Percentiles rank a stretch among this genome's conserved stretches.
phyloP scores from a whole-genome alignment of 192 early-diverging fungal species.

The Lobosporangium transversale region DNA sequence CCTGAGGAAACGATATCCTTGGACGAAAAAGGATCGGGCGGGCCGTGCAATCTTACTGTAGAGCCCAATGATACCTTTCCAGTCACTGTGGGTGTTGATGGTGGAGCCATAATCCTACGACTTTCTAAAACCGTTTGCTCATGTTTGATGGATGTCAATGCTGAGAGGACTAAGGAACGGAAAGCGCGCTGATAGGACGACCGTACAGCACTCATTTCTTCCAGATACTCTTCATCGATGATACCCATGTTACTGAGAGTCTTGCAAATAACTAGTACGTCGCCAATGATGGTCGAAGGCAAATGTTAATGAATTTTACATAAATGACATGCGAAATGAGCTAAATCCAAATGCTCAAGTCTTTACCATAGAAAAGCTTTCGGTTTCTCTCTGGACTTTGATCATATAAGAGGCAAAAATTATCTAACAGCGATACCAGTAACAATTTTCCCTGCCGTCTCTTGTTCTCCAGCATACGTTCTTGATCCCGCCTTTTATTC shows the following conservation, averaged over 20 bases:
- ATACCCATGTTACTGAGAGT: slow-evolving; percentile 88
- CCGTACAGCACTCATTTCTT: slow-evolving; percentile 86
- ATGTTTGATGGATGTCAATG: slow-evolving; percentile 73
- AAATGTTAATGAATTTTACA: too few species aligned
- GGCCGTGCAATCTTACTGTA: slow-evolving; percentile 11
- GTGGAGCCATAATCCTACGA: slow-evolving; percentile 61
- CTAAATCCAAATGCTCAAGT: too few species aligned
- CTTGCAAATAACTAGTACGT: slow-evolving; percentile 82
- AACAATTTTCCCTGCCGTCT: slow-evolving; percentile 74
- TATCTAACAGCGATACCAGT: slow-evolving; percentile 89
- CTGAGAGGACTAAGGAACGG: slow-evolving; percentile 81
- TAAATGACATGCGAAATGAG: too few species aligned
- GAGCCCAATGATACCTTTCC: slow-evolving; percentile 11
- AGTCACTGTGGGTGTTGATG: slow-evolving; percentile 30
- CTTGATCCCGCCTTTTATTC: slow-evolving; percentile 31
- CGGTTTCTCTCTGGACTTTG: slow-evolving; percentile 86
- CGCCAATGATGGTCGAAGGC: too few species aligned
- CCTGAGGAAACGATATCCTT: slow-evolving; percentile 14
- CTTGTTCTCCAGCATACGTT: slow-evolving; percentile 49
- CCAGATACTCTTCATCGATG: slow-evolving; percentile 77
- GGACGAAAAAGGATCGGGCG: slow-evolving; percentile 16
- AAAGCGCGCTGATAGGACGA: slow-evolving; percentile 90
- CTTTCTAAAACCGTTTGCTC: slow-evolving; percentile 54
- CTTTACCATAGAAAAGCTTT: slow-evolving; percentile 75
- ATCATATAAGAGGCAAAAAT: slow-evolving; percentile 91